Conservation (phyloP, 2,329 filamentous ascomycete species). For the Ascochyta lentis region DNA sequence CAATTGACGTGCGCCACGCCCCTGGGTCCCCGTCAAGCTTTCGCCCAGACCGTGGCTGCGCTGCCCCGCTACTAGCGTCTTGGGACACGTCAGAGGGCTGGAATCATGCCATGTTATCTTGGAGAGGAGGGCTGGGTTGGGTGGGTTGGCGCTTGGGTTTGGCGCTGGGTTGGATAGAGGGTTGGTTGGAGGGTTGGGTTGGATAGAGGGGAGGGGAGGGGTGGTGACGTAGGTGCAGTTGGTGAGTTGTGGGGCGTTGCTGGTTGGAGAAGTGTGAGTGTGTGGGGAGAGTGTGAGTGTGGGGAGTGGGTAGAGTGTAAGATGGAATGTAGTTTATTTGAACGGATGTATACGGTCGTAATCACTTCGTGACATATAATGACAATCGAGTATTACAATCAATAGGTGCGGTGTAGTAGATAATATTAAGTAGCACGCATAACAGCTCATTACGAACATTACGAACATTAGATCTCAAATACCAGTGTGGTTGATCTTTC, state of each 20-base stretch:
- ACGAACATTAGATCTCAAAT: background rate
- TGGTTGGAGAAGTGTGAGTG: too few species aligned
- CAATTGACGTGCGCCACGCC: slow-evolving; percentile 12
- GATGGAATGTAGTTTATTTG: too few species aligned
- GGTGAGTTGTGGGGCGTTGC: background rate
- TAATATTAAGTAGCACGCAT: slow-evolving; percentile 12
- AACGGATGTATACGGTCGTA: too few species aligned
- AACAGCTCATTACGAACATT: background rate
- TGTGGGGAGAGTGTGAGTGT: too few species aligned
- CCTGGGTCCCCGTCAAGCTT: background rate
- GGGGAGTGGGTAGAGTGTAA: too few species aligned
- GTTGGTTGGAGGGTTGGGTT: too few species aligned
- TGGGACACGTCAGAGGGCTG: slow-evolving; percentile 12
- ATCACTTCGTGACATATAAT: too few species aligned
- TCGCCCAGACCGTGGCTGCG: slow-evolving; percentile 1
- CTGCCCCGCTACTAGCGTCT: slow-evolving; percentile 2
- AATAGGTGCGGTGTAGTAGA: background rate
- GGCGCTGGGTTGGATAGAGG: too few species aligned
- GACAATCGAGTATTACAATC: too few species aligned
- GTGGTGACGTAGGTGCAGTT: slow-evolving; percentile 2
- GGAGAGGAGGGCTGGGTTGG: background rate
- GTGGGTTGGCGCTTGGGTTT: too few species aligned
- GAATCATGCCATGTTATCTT: too few species aligned
- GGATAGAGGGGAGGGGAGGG: background rate
- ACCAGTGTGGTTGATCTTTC: slow-evolving; percentile 8